Conservation (phyloP, 2,329 filamentous ascomycete species). For the Colletotrichum cuscutae region DNA sequence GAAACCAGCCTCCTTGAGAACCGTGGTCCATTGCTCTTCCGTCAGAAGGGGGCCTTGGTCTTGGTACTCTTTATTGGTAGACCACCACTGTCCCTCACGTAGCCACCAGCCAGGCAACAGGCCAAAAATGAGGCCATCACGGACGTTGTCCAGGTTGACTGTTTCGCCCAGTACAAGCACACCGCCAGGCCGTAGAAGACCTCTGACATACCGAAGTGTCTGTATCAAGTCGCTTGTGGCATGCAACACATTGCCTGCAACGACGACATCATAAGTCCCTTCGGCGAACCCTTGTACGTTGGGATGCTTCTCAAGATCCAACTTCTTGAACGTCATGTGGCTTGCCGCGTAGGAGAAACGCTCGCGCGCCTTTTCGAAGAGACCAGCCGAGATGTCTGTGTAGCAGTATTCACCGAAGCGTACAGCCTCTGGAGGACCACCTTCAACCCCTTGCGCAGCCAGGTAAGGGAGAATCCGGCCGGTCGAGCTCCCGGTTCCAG, state of each 20-base stretch:
- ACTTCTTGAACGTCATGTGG: slow-evolving; percentile 36
- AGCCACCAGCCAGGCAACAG: slow-evolving; percentile 51
- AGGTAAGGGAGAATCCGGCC: slow-evolving; percentile 46
- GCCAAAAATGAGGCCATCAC: slow-evolving; percentile 43
- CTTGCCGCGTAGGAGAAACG: slow-evolving; percentile 39
- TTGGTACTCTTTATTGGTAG: slow-evolving; percentile 34
- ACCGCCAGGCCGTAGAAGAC: slow-evolving; percentile 42
- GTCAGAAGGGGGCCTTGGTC: slow-evolving; percentile 39
- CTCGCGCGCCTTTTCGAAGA: slow-evolving; percentile 49
- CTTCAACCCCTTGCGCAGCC: slow-evolving; percentile 1
- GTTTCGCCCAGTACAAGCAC: slow-evolving; percentile 39
- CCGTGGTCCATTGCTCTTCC: slow-evolving; percentile 36
- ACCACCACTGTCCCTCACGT: slow-evolving; percentile 37
- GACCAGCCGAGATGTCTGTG: slow-evolving; percentile 55
- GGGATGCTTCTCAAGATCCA: slow-evolving; percentile 46
- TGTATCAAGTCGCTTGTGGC: slow-evolving; percentile 40
- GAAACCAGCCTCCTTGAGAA: slow-evolving; percentile 35
- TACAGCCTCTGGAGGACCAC: slow-evolving; percentile 39
- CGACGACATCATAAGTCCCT: slow-evolving; percentile 46
- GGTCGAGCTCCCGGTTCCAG: slow-evolving; percentile 53
- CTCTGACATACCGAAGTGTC: slow-evolving; percentile 35
- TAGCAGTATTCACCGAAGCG: not conserved
- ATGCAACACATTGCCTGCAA: slow-evolving; percentile 45
- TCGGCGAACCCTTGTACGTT: slow-evolving; percentile 45
- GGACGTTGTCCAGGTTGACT: slow-evolving; percentile 32